Evolutionary conservation across 202 grass and related monocot genomes (phyloP), one percentile per base, ranked within the genome.

Genomic region (Saccharum hybrid): DNA sequence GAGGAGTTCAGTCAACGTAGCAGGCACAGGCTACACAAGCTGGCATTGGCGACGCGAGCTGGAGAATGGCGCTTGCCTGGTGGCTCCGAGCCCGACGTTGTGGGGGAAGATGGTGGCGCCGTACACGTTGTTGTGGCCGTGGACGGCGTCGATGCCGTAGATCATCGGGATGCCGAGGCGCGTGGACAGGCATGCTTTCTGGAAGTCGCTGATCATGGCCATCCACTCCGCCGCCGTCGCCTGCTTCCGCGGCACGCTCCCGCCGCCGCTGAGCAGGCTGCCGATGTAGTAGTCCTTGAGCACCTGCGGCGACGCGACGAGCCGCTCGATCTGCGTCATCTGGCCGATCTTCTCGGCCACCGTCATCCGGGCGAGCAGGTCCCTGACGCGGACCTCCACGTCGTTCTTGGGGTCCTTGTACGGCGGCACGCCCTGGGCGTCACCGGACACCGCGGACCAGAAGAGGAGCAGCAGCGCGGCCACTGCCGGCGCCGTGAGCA

Each of bases 281-380:
- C 94, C 94, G 60, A 97, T 94, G 85, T 83, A 94, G 75, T 88
- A 79, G 75, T 92, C 81, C 84, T 78, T 84, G 66, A 97, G 81
- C 66, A 94, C 86, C 15, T 97, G 42, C 66, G 92, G 88, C 43
- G 92, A 82, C 15, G 92, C 88, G 19, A 88, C 91, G 14, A 75
- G 22, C 71, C 94, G 82, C 88, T 97, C 94, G 77, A 97, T 97
- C 84, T 97, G 94, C 63, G 94, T 97, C 94, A 97, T 97, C 83
- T 97, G 94, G 6, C 94, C 94, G 73, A 94, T 78, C 87, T 94
- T 94, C 86, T 94, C 94, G 0, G 91, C 90, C 1, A 92, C 92
- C 37, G 91, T 94, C 94, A 97, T 97, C 71, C 61, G 64, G 1
- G 8, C 78, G 0, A 94, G 83, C 31, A 97, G 85, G 82, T 97